A percentile compares a stretch with the other conserved stretches of the same genome.
phyloP scores from a whole-genome alignment of 2,329 filamentous ascomycete species.

The Metarhizium brunneum region DNA sequence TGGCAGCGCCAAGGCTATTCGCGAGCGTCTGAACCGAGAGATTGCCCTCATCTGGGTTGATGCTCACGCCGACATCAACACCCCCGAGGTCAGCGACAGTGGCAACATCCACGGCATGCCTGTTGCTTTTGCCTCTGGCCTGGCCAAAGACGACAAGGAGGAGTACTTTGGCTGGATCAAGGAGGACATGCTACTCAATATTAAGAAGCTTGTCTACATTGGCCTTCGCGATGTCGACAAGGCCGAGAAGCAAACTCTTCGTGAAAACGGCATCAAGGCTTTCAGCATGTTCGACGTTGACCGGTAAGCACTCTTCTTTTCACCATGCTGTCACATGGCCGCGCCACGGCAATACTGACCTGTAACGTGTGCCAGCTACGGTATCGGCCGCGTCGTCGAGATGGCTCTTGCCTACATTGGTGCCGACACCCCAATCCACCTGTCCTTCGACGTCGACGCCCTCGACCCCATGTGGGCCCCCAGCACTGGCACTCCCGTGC shows the following conservation, averaged over 20 bases:
- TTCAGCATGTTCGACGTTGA: constrained; percentile 99
- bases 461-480: constrained; percentile 95
- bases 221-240: constrained; percentile 85
- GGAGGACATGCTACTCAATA: constrained; percentile 58
- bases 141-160: constrained; percentile 65
- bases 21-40: constrained; percentile 72
- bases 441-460: constrained; percentile 95
- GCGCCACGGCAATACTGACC: constrained; percentile 1
- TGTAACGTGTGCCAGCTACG: constrained; percentile 47
- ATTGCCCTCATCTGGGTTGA: constrained; percentile 98
- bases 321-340: not conserved
- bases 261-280: constrained; percentile 83
- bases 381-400: constrained; percentile 92
- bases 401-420: constrained; percentile 98
- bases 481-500: constrained; percentile 88
- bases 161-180: constrained; percentile 87
- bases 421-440: constrained; percentile 87
- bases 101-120: constrained; percentile 99
- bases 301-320: constrained; percentile 40
- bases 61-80: constrained; percentile 96
- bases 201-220: constrained; percentile 92
- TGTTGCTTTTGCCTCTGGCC: constrained; percentile 78
- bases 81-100: constrained; percentile 77
- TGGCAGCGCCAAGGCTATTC: constrained; percentile 75
- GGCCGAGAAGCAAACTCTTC: constrained; percentile 87